Evolutionary conservation across 1,284 basidiomycete genomes (phyloP), one percentile per base, ranked within the genome.

Genomic region (Sanghuangporus baumii): DNA sequence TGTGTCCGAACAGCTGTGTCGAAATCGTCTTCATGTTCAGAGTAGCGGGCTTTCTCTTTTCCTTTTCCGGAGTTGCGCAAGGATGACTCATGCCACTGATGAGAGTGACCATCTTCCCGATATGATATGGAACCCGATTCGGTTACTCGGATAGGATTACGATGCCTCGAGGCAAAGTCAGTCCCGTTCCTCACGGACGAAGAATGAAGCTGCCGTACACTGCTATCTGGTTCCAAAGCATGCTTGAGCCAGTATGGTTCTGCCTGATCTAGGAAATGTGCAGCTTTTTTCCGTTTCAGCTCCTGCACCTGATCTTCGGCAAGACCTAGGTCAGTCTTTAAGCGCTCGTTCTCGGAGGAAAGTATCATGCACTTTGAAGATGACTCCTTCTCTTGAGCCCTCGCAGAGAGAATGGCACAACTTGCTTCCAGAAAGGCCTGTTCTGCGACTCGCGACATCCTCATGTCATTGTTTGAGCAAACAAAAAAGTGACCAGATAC

Each of bases 401-500:
- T 78, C 60, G 81, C 63, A 0, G 68, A 56, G 52, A 87, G 72
- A 6, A 80, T 73, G 6, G 72, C 74, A 46, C 83, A 71, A 67
- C 83, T 86, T 3, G 81, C 75, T 34, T 80, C 76, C 1, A 82
- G 69, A 8, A 84, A 69, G 0, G 74, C 69, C 26, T 78, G 69
- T 18, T 34, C 18, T 16, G 60, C 54, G 67, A 73, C 70, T 74
- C 63, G 8, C 71, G 69, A 1, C 62, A 51, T 31, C 70, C 61
- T 34, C 66, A 67, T 14, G 64, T 60, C 9, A 65, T 43, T 52
- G 26, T 51, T 14, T 9, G 72, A 71, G 0, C 79, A 73, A 8
- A 78, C 69, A 61, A 85, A 80, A 50, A 83, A 71, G 62, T 88
- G 80, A 0, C 80, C 84, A 0, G 83, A 86, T 66, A 79, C 86